phyloP scores from a whole-genome alignment of 2,329 filamentous ascomycete genomes.

The Aspergillus brunneoviolaceus region DNA sequence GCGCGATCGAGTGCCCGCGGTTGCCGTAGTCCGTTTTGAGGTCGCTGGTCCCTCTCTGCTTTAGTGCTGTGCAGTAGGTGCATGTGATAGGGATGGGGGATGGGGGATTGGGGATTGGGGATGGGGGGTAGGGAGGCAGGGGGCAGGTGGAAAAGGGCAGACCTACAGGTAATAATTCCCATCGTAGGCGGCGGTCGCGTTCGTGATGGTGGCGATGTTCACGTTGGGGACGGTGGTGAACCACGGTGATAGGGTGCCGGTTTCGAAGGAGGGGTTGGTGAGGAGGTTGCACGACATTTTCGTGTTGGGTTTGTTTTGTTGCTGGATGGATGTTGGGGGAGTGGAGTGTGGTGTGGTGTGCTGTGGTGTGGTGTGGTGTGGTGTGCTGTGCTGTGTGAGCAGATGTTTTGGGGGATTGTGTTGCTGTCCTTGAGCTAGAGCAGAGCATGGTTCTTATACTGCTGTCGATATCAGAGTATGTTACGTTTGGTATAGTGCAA shows the following conservation, averaged over 20 bases:
- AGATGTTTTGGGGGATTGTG: too few species aligned
- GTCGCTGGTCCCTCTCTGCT: slow-evolving; percentile 6
- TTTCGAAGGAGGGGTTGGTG: slow-evolving; percentile 25
- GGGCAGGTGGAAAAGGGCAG: neutral
- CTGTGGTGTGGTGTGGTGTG: too few species aligned
- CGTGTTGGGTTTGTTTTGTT: too few species aligned
- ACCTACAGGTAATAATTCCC: slow-evolving; percentile 27
- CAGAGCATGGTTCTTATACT: too few species aligned
- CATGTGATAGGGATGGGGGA: neutral
- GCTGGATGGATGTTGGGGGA: too few species aligned
- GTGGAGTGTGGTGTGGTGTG: too few species aligned
- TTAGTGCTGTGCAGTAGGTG: neutral
- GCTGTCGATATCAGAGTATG: too few species aligned
- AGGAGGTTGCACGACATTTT: slow-evolving; percentile 23
- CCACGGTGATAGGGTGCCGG: slow-evolving; percentile 23
- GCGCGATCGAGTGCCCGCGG: slow-evolving; percentile 21
- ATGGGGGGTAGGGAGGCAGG: too few species aligned
- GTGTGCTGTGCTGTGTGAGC: too few species aligned
- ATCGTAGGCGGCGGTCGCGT: slow-evolving; percentile 16
- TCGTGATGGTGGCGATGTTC: slow-evolving; percentile 21
- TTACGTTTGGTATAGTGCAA: too few species aligned
- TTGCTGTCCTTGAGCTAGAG: too few species aligned
- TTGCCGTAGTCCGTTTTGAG: slow-evolving; percentile 24
- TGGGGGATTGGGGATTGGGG: too few species aligned
- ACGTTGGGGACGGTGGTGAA: slow-evolving; percentile 19